Base-by-base conservation (phyloP, 2,329 filamentous ascomycete species). In the Ascochyta rabiei region DNA sequence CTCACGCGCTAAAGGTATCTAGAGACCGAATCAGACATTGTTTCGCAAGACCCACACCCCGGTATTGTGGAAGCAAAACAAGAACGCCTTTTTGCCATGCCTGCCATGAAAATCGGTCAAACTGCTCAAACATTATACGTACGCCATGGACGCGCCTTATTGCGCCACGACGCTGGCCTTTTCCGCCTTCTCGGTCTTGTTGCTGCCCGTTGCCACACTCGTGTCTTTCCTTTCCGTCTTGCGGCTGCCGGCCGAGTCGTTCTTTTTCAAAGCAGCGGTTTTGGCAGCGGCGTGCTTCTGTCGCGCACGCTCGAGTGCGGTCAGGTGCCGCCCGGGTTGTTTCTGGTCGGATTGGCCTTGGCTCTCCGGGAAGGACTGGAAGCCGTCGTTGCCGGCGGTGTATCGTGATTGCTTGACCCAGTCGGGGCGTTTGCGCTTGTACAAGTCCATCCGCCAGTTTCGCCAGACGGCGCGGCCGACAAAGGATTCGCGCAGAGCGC, bases 391-490 rank as follows among this genome's bases (percentile, higher is more conserved):
- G 43, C 77, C 79, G n/a, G 78, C 80, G 33, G 76, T 77, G 52
- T 73, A 72, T 48, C 86, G 86, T 10, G 83, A 83, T 61, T 84
- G 81, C 52, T 78, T 79, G 53, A 86, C 79, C 88, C 88, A 91
- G 51, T 89, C 86, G 6, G 77, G 79, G 35, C 84, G 77, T 47
- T 81, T 77, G 24, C 86, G 79, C 68, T 86, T 88, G 73, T 87
- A 90, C 6, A 88, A 74, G 72, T 91, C 88, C 83, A 90, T 87
- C 31, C 80, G 82, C 88, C 88, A 91, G 67, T 90, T 90, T 60
- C 85, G 81, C 87, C 87, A 90, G 10, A 90, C 87, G 3, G 85
- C 86, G 30, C 87, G 78, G 2, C 88, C 88, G 19, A 85, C 80
- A 31, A 82, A 83, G 1, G 83, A 86, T 53, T 89, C 86, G n/a